These are phyloP conservation scores for Wallacemonas rigidus DNA, from an alignment of 208 protist species.

Conservation along the genomic window DNA sequence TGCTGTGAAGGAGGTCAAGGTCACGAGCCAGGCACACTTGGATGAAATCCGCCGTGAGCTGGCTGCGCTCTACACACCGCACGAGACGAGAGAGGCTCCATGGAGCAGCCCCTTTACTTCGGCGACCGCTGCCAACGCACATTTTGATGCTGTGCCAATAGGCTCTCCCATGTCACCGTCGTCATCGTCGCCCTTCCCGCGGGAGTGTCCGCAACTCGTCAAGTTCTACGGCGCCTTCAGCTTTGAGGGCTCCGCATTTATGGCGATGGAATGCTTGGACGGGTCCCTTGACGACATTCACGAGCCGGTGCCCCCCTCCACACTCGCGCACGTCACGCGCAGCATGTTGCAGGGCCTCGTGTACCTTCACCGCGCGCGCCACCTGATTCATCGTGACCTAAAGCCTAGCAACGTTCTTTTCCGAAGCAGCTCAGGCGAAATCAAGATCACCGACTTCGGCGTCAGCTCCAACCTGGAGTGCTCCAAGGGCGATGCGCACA, in stretches of 20 bases:
- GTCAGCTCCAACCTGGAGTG: slow-evolving; percentile 89
- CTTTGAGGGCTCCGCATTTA: slow-evolving; percentile 88
- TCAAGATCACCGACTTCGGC: slow-evolving; percentile 96
- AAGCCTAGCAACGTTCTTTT: slow-evolving; percentile 98
- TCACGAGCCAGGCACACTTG: slow-evolving; percentile 70
- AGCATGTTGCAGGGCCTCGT: slow-evolving; percentile 82
- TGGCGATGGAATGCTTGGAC: slow-evolving; percentile 92
- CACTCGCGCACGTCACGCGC: slow-evolving; percentile 70
- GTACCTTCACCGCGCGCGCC: slow-evolving; percentile 87
- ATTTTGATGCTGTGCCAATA: not conserved
- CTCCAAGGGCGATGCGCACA: slow-evolving; percentile 82
- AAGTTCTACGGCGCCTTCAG: slow-evolving; percentile 89
- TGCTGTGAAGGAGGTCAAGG: slow-evolving; percentile 90
- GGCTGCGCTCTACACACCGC: slow-evolving; percentile 73
- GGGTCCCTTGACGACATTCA: slow-evolving; percentile 76
- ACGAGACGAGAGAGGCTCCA: not conserved
- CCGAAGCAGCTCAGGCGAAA: slow-evolving; percentile 67
- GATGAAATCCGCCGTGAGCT: slow-evolving; percentile 84
- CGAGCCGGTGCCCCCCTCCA: slow-evolving; percentile 51
- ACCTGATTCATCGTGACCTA: slow-evolving; percentile 96
- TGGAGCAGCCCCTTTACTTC: not conserved
- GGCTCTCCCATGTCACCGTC: slow-evolving; percentile 6
- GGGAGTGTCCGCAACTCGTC: slow-evolving; percentile 59
- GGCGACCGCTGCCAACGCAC: not conserved
- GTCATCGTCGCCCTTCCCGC: slow-evolving; percentile 1